phyloP scores from a whole-genome alignment of 257 asterid genomes.

The Gynochthodes officinalis region DNA sequence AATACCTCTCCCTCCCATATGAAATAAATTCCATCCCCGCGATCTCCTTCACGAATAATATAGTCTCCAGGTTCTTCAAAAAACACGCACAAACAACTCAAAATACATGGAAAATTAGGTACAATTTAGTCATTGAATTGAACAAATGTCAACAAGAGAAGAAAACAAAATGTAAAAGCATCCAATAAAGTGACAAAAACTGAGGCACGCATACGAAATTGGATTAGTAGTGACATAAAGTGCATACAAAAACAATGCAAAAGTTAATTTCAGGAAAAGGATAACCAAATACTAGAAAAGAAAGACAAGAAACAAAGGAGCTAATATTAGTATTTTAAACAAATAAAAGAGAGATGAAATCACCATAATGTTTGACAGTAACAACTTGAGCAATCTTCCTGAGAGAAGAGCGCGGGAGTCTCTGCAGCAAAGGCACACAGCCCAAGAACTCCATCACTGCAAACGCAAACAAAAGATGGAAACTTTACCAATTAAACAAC shows the following conservation, averaged over 20 bases:
- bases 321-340: background rate
- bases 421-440: constrained; percentile 84
- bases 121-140: background rate
- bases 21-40: constrained; percentile 73
- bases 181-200: background rate
- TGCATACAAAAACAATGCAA: background rate
- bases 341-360: constrained; percentile 8
- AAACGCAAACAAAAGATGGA: constrained; percentile 3
- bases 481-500: background rate
- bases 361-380: constrained; percentile 60
- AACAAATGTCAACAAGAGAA: background rate
- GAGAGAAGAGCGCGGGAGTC: constrained; percentile 75
- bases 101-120: background rate
- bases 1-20: constrained; percentile 89
- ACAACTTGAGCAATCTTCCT: constrained; percentile 68
- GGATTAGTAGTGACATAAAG: background rate
- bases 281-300: background rate
- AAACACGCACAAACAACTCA: background rate
- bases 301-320: background rate
- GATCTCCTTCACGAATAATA: constrained; percentile 78
- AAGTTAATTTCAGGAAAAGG: background rate
- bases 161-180: no score
- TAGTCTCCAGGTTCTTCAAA: constrained; percentile 63
- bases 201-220: background rate
- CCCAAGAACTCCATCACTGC: constrained; percentile 90